Evolutionary conservation across 352 stramenopile species (phyloP).

Genomic region (Plasmopara muralis): DNA sequence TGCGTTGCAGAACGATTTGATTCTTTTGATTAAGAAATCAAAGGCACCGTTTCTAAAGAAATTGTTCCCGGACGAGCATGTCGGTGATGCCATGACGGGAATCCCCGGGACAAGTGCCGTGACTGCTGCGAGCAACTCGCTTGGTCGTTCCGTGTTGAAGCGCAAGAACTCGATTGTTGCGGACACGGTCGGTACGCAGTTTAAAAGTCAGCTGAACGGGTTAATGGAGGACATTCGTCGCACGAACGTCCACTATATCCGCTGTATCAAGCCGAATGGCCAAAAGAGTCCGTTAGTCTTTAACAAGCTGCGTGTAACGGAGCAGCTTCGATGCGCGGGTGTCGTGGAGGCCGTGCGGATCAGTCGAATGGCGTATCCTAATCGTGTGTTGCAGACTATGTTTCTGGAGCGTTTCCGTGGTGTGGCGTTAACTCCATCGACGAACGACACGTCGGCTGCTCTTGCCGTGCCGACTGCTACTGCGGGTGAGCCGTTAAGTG

Average conservation of each 20-base stretch:
- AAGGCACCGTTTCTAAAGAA: slow-evolving; percentile 65
- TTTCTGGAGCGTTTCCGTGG: slow-evolving; percentile 83
- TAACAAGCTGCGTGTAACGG: slow-evolving; percentile 88
- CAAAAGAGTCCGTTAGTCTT: slow-evolving; percentile 88
- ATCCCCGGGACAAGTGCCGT: slow-evolving; percentile 26
- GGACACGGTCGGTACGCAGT: slow-evolving; percentile 86
- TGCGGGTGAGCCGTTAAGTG: slow-evolving; percentile 30
- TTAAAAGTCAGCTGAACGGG: slow-evolving; percentile 90
- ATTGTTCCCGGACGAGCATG: slow-evolving; percentile 68
- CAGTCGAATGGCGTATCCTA: slow-evolving; percentile 96
- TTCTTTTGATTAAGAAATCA: slow-evolving; percentile 69
- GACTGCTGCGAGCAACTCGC: slow-evolving; percentile 12
- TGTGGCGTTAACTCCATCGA: slow-evolving; percentile 29
- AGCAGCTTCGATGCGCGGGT: slow-evolving; percentile 96
- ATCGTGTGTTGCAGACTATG: slow-evolving; percentile 90
- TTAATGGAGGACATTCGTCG: slow-evolving; percentile 93
- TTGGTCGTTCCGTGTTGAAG: slow-evolving; percentile 38
- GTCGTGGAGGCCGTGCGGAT: slow-evolving; percentile 98
- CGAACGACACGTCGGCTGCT: slow-evolving; percentile 17
- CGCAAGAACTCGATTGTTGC: slow-evolving; percentile 78
- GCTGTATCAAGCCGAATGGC: slow-evolving; percentile 98
- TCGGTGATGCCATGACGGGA: slow-evolving; percentile 38
- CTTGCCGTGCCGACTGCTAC: slow-evolving; percentile 31
- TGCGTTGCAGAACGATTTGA: slow-evolving; percentile 90
- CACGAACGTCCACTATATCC: slow-evolving; percentile 97